These are phyloP conservation scores for Pseudodiploospora longispora DNA, from an alignment of 2,329 filamentous ascomycete species.

Conservation along the genomic window DNA sequence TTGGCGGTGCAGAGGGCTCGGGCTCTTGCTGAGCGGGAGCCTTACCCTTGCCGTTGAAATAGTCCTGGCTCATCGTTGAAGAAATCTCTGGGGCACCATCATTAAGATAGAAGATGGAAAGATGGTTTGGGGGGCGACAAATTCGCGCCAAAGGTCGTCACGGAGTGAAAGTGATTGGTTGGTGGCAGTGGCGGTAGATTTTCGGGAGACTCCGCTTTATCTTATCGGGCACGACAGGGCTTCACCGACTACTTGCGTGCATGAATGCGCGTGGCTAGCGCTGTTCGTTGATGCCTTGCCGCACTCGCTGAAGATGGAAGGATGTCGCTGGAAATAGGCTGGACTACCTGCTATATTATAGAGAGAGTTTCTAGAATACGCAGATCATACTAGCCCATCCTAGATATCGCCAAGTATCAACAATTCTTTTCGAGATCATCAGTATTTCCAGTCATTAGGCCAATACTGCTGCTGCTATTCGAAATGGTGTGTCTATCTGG, in stretches of 20 bases:
- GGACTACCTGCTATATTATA: too few relatives aligned
- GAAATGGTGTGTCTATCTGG: too few relatives aligned
- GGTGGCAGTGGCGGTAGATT: conserved; percentile 15
- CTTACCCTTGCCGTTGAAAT: conserved; percentile 48
- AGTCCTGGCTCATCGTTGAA: conserved; percentile 52
- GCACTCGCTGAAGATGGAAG: too few relatives aligned
- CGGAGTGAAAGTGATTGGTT: conserved; percentile 18
- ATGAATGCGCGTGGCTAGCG: background rate
- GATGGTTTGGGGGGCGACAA: conserved; percentile 8
- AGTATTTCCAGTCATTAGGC: too few relatives aligned
- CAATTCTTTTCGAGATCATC: too few relatives aligned
- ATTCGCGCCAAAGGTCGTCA: conserved; percentile 9
- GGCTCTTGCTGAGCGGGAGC: conserved; percentile 26
- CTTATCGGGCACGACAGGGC: conserved; percentile 6
- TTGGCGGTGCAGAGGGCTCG: conserved; percentile 34
- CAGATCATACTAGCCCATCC: too few relatives aligned
- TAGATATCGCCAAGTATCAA: too few relatives aligned
- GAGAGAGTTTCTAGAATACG: too few relatives aligned
- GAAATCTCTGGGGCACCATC: conserved; percentile 25
- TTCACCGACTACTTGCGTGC: background rate
- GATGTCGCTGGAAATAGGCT: too few relatives aligned
- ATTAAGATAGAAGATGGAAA: conserved; percentile 12
- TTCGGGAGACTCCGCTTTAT: conserved; percentile 14
- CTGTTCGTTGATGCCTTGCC: background rate
- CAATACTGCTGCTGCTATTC: too few relatives aligned